Conservation (phyloP, 2,329 filamentous ascomycete genomes). For the Cladophialophora bantiana region DNA sequence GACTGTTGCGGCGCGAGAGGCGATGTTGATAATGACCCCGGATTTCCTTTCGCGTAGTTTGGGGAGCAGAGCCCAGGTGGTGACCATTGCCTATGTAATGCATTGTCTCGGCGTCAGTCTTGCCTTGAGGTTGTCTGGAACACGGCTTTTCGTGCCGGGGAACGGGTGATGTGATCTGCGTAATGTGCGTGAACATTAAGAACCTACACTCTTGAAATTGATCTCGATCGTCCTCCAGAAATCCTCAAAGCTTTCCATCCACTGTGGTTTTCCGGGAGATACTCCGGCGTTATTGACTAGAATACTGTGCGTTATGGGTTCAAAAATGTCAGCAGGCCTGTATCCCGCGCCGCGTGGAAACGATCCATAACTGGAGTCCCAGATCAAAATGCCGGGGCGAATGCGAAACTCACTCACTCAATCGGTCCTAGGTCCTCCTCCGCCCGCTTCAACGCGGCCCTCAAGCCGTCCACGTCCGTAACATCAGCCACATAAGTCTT, state of each 20-base stretch:
- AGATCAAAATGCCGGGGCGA: too few species aligned
- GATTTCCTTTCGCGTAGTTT: slow-evolving; percentile 26
- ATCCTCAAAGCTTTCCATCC: slow-evolving; percentile 29
- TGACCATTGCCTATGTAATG: slow-evolving; percentile 23
- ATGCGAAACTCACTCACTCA: slow-evolving; percentile 24
- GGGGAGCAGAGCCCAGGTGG: slow-evolving; percentile 24
- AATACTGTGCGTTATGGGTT: slow-evolving; percentile 32
- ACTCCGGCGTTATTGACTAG: slow-evolving; percentile 44
- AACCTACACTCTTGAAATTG: slow-evolving; percentile 34
- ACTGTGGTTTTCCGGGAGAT: slow-evolving; percentile 39
- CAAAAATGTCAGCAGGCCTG: too few species aligned
- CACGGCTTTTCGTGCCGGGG: neutral
- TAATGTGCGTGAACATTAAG: neutral
- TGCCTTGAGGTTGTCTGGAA: neutral
- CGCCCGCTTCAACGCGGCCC: slow-evolving; percentile 15
- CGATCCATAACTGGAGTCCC: too few species aligned
- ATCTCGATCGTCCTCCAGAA: slow-evolving; percentile 35
- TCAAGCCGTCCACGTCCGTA: slow-evolving; percentile 38
- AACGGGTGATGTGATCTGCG: neutral
- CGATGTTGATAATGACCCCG: slow-evolving; percentile 33
- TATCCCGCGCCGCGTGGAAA: too few species aligned
- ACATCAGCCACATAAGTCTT: slow-evolving; percentile 40
- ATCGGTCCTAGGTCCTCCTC: slow-evolving; percentile 30
- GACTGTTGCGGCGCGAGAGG: slow-evolving; percentile 32
- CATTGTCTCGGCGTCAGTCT: neutral